Percentiles rank a stretch among this genome's conserved stretches.
These are phyloP conservation scores for Scheffersomyces segobiensis DNA, from an alignment of 1,139 yeast species.

Conservation along the genomic window DNA sequence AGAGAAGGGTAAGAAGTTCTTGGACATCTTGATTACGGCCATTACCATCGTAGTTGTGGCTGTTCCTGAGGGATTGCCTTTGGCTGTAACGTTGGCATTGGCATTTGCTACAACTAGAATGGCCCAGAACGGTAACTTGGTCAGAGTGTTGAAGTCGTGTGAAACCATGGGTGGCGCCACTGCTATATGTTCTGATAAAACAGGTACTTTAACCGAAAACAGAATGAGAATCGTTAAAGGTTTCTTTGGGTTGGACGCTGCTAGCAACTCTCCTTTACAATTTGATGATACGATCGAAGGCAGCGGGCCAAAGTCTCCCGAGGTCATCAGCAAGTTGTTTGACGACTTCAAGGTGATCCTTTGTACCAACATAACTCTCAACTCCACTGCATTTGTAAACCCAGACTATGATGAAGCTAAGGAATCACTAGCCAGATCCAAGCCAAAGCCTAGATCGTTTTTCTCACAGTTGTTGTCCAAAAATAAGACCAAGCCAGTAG, in stretches of 20 bases:
- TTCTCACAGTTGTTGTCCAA: constrained; percentile 14
- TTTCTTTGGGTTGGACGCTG: constrained; percentile 47
- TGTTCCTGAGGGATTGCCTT: constrained; percentile 96
- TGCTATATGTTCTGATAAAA: constrained; percentile 93
- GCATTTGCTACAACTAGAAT: constrained; percentile 98
- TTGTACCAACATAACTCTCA: constrained; percentile 64
- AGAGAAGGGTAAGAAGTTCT: constrained; percentile 79
- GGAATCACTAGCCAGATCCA: constrained; percentile 26
- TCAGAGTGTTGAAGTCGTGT: constrained; percentile 90
- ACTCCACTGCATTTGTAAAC: constrained; percentile 90
- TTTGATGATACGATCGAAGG: constrained; percentile 46
- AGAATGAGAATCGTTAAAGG: constrained; percentile 87
- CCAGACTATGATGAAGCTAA: constrained; percentile 40
- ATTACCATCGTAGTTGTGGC: constrained; percentile 95
- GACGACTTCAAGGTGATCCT: constrained; percentile 39
- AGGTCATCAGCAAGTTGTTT: constrained; percentile 31
- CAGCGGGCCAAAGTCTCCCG: constrained; percentile 29
- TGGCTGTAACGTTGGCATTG: constrained; percentile 92
- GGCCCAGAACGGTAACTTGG: constrained; percentile 95
- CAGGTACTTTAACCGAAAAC: constrained; percentile 94
- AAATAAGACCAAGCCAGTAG: constrained; percentile 13
- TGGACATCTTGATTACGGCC: constrained; percentile 86
- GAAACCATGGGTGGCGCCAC: constrained; percentile 99
- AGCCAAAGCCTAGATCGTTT: constrained; percentile 30
- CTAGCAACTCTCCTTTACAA: constrained; percentile 14